These are phyloP conservation scores for Musa beccarii DNA, from an alignment of 176 grass and related monocot species.

Conservation along the genomic window DNA sequence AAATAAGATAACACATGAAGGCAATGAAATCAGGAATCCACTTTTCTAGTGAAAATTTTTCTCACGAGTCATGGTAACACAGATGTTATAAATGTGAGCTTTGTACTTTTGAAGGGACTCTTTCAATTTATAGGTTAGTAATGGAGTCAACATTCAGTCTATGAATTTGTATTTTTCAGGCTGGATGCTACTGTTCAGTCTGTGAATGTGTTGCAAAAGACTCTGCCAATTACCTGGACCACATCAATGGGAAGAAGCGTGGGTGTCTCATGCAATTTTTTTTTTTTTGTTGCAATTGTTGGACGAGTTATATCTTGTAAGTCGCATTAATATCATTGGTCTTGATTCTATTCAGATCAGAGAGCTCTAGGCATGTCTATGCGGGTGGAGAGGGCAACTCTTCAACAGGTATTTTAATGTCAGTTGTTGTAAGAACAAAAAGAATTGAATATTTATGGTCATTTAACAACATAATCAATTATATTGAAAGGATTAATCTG, in stretches of 20 bases:
- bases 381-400: conserved; percentile 89
- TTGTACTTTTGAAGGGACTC: too few species aligned
- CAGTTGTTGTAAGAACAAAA: not conserved
- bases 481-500: too few species aligned
- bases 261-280: conserved; percentile 22
- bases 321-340: not conserved
- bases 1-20: too few species aligned
- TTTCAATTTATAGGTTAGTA: too few species aligned
- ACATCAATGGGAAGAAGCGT: conserved; percentile 99
- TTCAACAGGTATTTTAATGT: conserved; percentile 50
- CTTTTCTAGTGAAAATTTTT: too few species aligned
- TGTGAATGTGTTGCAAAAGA: conserved; percentile 98
- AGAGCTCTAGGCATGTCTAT: conserved; percentile 99
- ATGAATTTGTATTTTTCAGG: conserved; percentile 30
- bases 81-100: too few species aligned
- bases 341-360: conserved; percentile 52
- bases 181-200: conserved; percentile 90
- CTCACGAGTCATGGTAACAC: too few species aligned
- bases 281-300: not conserved
- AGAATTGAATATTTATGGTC: too few species aligned
- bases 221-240: conserved; percentile 97
- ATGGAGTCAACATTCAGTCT: too few species aligned
- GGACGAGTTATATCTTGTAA: conserved; percentile 13
- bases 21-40: too few species aligned
- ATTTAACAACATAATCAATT: too few species aligned